These are phyloP conservation scores for Penicillium angulare DNA, from an alignment of 495 filamentous ascomycete genomes.

Conservation along the genomic window DNA sequence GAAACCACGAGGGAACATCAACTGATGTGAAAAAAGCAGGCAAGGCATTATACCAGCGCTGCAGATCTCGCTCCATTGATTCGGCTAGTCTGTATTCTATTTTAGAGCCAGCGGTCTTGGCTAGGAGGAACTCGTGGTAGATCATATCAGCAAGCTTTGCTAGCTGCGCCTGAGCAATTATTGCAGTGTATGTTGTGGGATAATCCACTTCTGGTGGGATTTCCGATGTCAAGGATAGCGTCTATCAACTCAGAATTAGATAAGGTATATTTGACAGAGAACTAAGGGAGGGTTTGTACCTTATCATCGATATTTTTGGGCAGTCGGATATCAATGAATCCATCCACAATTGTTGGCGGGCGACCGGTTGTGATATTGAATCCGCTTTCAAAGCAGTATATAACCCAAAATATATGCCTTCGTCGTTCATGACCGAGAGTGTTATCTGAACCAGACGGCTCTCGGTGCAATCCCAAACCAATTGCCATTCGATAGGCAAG, in stretches of 20 bases:
- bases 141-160: conserved; percentile 17
- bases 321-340: conserved; percentile 25
- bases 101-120: conserved; percentile 2
- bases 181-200: conserved; percentile 21
- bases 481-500: conserved; percentile 45
- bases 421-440: conserved; percentile 14
- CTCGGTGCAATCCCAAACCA: conserved; percentile 45
- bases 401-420: conserved; percentile 22
- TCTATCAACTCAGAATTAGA: neutral
- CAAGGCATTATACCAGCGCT: conserved; percentile 16
- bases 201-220: conserved; percentile 5
- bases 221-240: conserved; percentile 5
- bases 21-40: conserved; percentile 20
- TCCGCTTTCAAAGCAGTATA: conserved; percentile 30
- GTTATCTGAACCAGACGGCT: conserved; percentile 13
- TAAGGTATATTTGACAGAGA: neutral
- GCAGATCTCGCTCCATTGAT: conserved; percentile 11
- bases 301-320: conserved; percentile 23
- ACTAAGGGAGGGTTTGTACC: conserved; percentile 4
- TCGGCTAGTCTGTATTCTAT: conserved; percentile 7
- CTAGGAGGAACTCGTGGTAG: conserved; percentile 14
- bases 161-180: conserved; percentile 21
- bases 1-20: conserved; percentile 18
- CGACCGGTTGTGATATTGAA: conserved; percentile 26
- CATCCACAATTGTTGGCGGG: conserved; percentile 19